phyloP scores from a whole-genome alignment of 805 yeast genomes.

The Candida peoriensis region DNA sequence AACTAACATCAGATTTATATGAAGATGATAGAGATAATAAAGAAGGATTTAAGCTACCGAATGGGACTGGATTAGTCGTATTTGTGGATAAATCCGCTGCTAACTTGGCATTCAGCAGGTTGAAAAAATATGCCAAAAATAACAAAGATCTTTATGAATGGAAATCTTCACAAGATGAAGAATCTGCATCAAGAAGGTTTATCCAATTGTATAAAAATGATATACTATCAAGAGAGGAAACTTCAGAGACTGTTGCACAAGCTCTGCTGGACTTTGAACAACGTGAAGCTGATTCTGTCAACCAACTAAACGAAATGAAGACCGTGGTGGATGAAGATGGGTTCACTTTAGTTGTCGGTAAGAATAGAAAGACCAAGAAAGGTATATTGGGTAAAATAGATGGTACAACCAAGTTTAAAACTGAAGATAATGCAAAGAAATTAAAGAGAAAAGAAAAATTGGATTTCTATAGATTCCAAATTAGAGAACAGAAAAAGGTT shows the following conservation, averaged over 20 bases:
- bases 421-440: slow-evolving; percentile 33
- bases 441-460: slow-evolving; percentile 71
- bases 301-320: slow-evolving; percentile 48
- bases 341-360: slow-evolving; percentile 83
- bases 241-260: slow-evolving; percentile 52
- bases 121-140: slow-evolving; percentile 48
- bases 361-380: slow-evolving; percentile 76
- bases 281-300: slow-evolving; percentile 59
- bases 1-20: slow-evolving; percentile 53
- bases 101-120: slow-evolving; percentile 56
- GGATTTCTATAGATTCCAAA: slow-evolving; percentile 94
- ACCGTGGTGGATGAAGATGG: slow-evolving; percentile 87
- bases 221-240: slow-evolving; percentile 41
- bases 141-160: slow-evolving; percentile 29
- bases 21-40: slow-evolving; percentile 25
- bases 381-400: slow-evolving; percentile 58
- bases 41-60: slow-evolving; percentile 49
- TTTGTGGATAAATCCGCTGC: slow-evolving; percentile 69
- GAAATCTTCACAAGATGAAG: slow-evolving; percentile 25
- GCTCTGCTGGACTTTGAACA: slow-evolving; percentile 61
- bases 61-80: slow-evolving; percentile 67
- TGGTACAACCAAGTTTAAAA: slow-evolving; percentile 32
- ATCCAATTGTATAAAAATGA: slow-evolving; percentile 33
- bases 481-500: slow-evolving; percentile 86
- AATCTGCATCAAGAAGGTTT: slow-evolving; percentile 37